Base-by-base conservation (phyloP, 1,284 basidiomycete genomes). In the Ceratobasidium sp. region DNA sequence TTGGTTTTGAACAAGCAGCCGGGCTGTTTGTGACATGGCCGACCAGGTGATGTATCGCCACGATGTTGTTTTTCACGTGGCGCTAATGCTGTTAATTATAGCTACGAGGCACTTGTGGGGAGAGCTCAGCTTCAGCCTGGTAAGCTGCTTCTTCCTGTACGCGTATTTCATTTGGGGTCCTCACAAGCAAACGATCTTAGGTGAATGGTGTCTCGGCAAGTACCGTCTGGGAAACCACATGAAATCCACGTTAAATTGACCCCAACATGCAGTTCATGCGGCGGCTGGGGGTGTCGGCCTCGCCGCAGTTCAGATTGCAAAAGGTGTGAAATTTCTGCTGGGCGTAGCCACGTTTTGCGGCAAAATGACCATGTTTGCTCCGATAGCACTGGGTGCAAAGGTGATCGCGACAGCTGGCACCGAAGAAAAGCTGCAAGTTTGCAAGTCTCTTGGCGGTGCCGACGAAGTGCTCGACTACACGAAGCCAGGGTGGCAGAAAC, bases 151-250 rank as follows among this genome's bases (percentile, higher is more conserved):
- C 7, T 35, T 6, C 55, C n/a, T 64, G 54, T 38, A 4, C 38
- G 27, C 77, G 59, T 80, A 80, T 79, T 79, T 55, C 50, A 27
- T 46, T 65, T 57, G 30, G 23, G 59, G n/a, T 60, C 10, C 27
- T 46, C n/a, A 62, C 35, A 16, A 30, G 23, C 12, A 57, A 48
- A 44, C 57, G 5, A 8, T 33, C 27, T 65, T n/a, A 94, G 94
- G 92, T 35, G 96, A 98, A 85, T 96, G 93, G 90, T 18, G 92
- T 97, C 6, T 93, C 93, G 70, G 96, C 94, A 12, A 93, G 93
- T 4, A n/a, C 95, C 94, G 1, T 77, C 75, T 3, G 46, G 66
- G 62, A 46, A 59, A 55, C 70, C 55, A 18, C 3, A 48, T 48
- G n/a, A 48, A 65, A 46, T 65, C 5, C 46, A 48, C n/a, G 18